Percentiles rank a stretch among this genome's conserved stretches.
These are phyloP conservation scores for Mortierella claussenii DNA, from an alignment of 192 early-diverging fungal genomes.

Conservation along the genomic window DNA sequence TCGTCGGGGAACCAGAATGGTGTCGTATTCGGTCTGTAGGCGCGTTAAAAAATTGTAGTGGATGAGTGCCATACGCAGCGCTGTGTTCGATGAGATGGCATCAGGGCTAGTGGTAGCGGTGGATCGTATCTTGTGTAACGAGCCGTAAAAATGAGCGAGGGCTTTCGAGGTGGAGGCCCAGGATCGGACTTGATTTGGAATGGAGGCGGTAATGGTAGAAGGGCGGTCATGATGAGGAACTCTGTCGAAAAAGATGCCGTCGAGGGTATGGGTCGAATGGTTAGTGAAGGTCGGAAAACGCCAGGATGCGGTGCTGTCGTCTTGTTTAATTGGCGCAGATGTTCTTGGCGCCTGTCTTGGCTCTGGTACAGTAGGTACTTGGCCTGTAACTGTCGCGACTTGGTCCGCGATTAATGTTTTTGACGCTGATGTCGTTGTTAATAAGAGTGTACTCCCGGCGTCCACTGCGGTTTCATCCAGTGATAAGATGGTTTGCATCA, in stretches of 20 bases:
- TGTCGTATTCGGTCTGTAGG: slow-evolving; percentile 18
- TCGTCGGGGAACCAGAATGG: slow-evolving; percentile 16
- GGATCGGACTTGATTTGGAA: background rate
- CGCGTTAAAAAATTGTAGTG: slow-evolving; percentile 30
- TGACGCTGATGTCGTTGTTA: too few relatives aligned
- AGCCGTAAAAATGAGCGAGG: slow-evolving; percentile 19
- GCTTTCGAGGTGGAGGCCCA: slow-evolving; percentile 34
- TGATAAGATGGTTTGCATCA: too few relatives aligned
- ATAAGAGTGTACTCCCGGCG: too few relatives aligned
- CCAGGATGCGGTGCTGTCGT: too few relatives aligned
- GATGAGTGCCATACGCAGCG: background rate
- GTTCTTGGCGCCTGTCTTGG: too few relatives aligned
- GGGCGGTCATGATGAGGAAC: background rate
- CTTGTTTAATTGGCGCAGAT: too few relatives aligned
- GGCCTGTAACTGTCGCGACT: too few relatives aligned
- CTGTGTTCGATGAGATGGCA: background rate
- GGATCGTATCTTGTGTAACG: slow-evolving; percentile 4
- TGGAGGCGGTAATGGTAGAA: background rate
- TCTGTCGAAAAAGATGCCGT: background rate
- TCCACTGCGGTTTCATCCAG: too few relatives aligned
- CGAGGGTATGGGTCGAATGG: background rate
- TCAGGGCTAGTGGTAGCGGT: too few relatives aligned
- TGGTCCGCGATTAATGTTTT: too few relatives aligned
- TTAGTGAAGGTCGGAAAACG: too few relatives aligned
- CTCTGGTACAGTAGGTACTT: too few relatives aligned